A percentile compares a stretch with the other conserved stretches of the same genome.
These are phyloP conservation scores for Elaphomyces granulatus DNA, from an alignment of 495 filamentous ascomycete species.

Conservation along the genomic window DNA sequence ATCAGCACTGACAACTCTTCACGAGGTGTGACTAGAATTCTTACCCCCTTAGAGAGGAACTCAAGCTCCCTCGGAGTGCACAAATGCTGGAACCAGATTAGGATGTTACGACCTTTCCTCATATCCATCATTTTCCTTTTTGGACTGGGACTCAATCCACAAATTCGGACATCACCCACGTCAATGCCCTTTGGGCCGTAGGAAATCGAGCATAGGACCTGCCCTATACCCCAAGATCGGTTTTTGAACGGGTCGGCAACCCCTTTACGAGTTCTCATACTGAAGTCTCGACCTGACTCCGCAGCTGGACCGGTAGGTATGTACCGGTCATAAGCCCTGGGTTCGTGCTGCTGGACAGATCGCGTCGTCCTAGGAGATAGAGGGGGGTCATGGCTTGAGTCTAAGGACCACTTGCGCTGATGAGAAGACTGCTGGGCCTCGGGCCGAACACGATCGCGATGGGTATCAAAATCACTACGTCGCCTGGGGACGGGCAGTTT, in stretches of 20 bases:
- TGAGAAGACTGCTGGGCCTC: background rate
- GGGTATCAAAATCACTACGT: background rate
- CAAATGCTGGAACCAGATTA: constrained; percentile 28
- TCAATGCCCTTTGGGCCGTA: constrained; percentile 23
- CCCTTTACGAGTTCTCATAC: background rate
- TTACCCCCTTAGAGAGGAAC: constrained; percentile 19
- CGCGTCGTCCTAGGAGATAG: background rate
- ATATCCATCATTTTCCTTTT: constrained; percentile 14
- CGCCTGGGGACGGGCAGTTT: background rate
- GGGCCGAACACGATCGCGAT: background rate
- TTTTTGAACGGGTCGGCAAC: background rate
- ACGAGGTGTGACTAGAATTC: constrained; percentile 6
- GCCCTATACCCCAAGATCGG: background rate
- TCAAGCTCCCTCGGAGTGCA: constrained; percentile 24
- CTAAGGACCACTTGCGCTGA: background rate
- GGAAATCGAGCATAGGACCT: constrained; percentile 11
- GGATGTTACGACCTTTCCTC: constrained; percentile 11
- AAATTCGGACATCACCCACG: constrained; percentile 27
- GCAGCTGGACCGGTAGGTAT: too few species aligned
- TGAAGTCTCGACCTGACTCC: too few species aligned
- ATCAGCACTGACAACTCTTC: constrained; percentile 1
- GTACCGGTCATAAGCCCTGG: background rate
- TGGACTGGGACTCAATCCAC: constrained; percentile 14
- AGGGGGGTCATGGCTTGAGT: background rate
- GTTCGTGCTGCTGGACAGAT: background rate